phyloP scores from a whole-genome alignment of 495 filamentous ascomycete species.

The Bathelium albidoporum region DNA sequence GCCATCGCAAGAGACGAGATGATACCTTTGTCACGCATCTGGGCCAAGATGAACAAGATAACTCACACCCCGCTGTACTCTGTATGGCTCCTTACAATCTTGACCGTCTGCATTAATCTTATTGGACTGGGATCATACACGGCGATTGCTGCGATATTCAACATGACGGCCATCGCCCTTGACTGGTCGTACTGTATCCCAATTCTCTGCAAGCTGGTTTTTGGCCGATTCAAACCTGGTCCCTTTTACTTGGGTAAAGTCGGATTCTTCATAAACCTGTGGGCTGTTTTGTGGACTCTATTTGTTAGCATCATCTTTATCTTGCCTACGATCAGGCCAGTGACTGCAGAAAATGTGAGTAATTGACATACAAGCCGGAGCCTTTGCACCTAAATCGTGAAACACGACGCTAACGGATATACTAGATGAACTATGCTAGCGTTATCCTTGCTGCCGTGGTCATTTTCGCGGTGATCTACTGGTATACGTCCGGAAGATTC shows the following conservation, averaged over 20 bases:
- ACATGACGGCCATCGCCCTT: slow-evolving; percentile 51
- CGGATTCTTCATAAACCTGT: slow-evolving; percentile 39
- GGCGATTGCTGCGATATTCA: slow-evolving; percentile 54
- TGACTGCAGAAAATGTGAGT: slow-evolving; percentile 36
- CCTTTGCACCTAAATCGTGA: not conserved
- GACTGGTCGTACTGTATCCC: slow-evolving; percentile 55
- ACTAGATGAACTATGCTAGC: slow-evolving; percentile 38
- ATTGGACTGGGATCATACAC: slow-evolving; percentile 51
- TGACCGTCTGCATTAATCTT: slow-evolving; percentile 50
- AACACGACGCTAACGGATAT: not conserved
- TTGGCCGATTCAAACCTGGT: slow-evolving; percentile 47
- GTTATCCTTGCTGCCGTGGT: slow-evolving; percentile 41
- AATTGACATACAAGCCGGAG: not conserved
- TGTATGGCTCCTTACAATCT: slow-evolving; percentile 48
- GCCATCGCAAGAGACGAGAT: slow-evolving; percentile 52
- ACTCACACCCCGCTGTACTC: slow-evolving; percentile 51
- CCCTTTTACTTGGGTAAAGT: slow-evolving; percentile 50
- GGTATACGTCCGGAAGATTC: slow-evolving; percentile 26
- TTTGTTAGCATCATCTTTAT: slow-evolving; percentile 55
- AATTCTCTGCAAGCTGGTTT: slow-evolving; percentile 50
- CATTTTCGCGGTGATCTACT: slow-evolving; percentile 39
- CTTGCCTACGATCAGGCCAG: slow-evolving; percentile 46
- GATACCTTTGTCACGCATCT: slow-evolving; percentile 44
- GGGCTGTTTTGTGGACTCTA: slow-evolving; percentile 48
- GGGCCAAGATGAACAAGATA: slow-evolving; percentile 42